Conservation (phyloP, 169 alveolate genomes). For the Plasmodium knowlesi region DNA sequence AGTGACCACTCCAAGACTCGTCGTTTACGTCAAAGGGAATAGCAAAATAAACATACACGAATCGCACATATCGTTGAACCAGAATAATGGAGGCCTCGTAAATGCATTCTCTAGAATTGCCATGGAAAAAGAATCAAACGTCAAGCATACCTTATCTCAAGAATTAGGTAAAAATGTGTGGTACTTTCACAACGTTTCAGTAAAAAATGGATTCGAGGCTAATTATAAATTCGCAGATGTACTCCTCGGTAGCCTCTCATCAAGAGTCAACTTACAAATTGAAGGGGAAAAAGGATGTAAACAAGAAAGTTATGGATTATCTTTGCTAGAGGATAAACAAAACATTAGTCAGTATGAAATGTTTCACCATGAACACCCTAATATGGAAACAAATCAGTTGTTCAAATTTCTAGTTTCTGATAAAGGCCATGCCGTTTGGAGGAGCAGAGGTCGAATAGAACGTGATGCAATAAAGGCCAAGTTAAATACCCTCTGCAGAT, state of each 20-base stretch:
- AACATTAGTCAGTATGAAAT: constrained; percentile 77
- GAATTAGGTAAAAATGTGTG: constrained; percentile 75
- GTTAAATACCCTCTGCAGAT: constrained; percentile 76
- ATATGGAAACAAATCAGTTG: constrained; percentile 76
- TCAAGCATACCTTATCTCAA: constrained; percentile 78
- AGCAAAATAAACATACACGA: constrained; percentile 76
- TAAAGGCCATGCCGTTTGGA: constrained; percentile 80
- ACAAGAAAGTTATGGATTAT: constrained; percentile 64
- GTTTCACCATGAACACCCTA: constrained; percentile 80
- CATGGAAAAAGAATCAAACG: constrained; percentile 75
- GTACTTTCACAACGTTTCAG: constrained; percentile 79
- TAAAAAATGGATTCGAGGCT: constrained; percentile 61
- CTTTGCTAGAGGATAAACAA: constrained; percentile 60
- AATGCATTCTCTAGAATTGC: constrained; percentile 78
- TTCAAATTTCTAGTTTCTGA: constrained; percentile 77
- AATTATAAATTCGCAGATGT: constrained; percentile 68
- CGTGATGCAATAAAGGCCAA: constrained; percentile 77
- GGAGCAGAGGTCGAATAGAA: constrained; percentile 80
- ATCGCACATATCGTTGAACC: constrained; percentile 69
- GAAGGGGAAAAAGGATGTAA: constrained; percentile 64
- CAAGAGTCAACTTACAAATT: constrained; percentile 79
- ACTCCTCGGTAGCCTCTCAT: constrained; percentile 75
- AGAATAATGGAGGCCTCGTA: constrained; percentile 76
- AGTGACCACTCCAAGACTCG: constrained; percentile 75
- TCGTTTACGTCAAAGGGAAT: constrained; percentile 75